A percentile compares a stretch with the other conserved stretches of the same genome.
Conservation (phyloP, 495 filamentous ascomycete genomes). For the Neurospora sp. region DNA sequence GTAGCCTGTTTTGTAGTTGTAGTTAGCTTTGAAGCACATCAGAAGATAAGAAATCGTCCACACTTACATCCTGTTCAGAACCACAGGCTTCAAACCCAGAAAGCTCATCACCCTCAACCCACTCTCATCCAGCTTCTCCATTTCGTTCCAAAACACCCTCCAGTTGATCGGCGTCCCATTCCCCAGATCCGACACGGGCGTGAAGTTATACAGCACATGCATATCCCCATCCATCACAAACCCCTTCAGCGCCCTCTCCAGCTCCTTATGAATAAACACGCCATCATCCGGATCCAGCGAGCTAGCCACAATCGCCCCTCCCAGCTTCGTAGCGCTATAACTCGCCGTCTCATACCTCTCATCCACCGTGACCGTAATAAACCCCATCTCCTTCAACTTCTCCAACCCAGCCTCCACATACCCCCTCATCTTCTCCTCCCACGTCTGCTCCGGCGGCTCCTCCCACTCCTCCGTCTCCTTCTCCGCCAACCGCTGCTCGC, state of each 20-base stretch:
- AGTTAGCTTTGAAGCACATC: conserved; percentile 16
- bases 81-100: conserved; percentile 57
- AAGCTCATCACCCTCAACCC: conserved; percentile 58
- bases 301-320: conserved; percentile 64
- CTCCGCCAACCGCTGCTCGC: conserved; percentile 30
- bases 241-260: conserved; percentile 54
- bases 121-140: conserved; percentile 62
- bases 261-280: conserved; percentile 61
- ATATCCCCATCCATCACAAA: conserved; percentile 83
- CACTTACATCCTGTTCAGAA: conserved; percentile 61
- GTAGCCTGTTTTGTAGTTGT: conserved; percentile 41
- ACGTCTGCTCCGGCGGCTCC: no score
- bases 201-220: conserved; percentile 77
- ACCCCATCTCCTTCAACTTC: conserved; percentile 41
- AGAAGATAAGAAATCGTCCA: background rate
- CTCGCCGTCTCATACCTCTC: conserved; percentile 21
- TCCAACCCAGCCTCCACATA: conserved; percentile 43
- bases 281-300: conserved; percentile 69
- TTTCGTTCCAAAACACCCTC: conserved; percentile 59
- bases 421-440: conserved; percentile 13
- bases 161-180: conserved; percentile 49
- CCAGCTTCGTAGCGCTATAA: conserved; percentile 55
- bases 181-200: conserved; percentile 51
- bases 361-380: conserved; percentile 41
- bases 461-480: conserved; percentile 39